A percentile compares a stretch with the other conserved stretches of the same genome.
Conservation (phyloP, 139 green algal species). For the Coccomyxa sp. region DNA sequence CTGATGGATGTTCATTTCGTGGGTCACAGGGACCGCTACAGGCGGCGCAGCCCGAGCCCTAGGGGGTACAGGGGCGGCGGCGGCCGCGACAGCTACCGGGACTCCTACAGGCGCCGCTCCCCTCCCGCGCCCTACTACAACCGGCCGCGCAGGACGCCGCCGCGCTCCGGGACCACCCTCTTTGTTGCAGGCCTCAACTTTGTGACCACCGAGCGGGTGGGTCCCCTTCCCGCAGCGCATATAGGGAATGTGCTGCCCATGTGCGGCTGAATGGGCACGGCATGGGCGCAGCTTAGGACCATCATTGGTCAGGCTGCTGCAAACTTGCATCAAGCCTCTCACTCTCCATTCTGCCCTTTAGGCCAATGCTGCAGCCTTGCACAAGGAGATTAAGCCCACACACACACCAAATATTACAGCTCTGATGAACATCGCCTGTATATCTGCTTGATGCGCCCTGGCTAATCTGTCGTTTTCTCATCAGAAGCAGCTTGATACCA, state of each 20-base stretch:
- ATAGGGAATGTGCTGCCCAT: too few species aligned
- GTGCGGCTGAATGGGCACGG: too few species aligned
- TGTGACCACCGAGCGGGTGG: conserved; percentile 39
- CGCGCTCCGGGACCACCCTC: conserved; percentile 32
- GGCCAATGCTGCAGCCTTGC: too few species aligned
- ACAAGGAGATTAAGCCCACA: too few species aligned
- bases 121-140: not conserved
- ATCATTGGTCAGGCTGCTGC: not conserved
- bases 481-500: not conserved
- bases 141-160: conserved; percentile 17
- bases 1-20: too few species aligned
- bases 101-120: not conserved
- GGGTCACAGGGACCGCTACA: too few species aligned
- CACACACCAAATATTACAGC: too few species aligned
- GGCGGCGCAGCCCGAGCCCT: conserved; percentile 8
- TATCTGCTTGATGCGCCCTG: not conserved
- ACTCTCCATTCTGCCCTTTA: too few species aligned
- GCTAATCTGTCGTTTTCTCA: not conserved
- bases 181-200: conserved; percentile 61
- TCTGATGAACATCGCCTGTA: not conserved
- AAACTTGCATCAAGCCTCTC: too few species aligned
- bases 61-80: not conserved
- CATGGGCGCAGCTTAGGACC: too few species aligned
- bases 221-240: not conserved
- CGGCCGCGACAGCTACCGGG: not conserved